A percentile compares a stretch with the other conserved stretches of the same genome.
These are phyloP conservation scores for Triangularia verruculosa DNA, from an alignment of 2,329 filamentous ascomycete species.

Conservation along the genomic window DNA sequence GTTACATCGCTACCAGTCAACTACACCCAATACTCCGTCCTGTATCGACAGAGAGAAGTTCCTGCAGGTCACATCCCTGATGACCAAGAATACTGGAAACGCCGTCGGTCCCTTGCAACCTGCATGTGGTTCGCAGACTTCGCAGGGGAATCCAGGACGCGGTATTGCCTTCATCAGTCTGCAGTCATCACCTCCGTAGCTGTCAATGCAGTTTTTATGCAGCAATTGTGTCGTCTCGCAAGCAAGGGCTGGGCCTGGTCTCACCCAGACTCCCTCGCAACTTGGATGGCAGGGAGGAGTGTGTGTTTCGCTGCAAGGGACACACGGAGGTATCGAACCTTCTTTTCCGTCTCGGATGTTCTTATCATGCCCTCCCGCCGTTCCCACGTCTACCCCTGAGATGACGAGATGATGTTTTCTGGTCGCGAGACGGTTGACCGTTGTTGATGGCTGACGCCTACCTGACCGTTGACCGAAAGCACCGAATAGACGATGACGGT, in stretches of 20 bases:
- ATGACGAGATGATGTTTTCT: neutral
- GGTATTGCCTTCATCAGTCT: neutral
- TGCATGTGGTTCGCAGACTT: neutral
- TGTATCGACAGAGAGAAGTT: neutral
- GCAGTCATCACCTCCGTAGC: neutral
- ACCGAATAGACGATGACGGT: neutral
- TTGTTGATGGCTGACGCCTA: neutral
- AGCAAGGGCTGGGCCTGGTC: neutral
- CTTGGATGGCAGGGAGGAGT: neutral
- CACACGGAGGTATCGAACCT: neutral
- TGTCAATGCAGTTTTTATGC: neutral
- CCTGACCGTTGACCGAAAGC: neutral
- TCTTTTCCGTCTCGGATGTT: neutral
- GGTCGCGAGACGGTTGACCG: constrained; percentile 1
- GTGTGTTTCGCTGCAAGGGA: neutral
- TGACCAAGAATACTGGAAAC: constrained; percentile 1
- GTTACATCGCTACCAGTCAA: constrained; percentile 7
- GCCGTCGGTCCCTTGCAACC: neutral
- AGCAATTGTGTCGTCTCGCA: neutral
- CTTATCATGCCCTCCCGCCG: constrained; percentile 1
- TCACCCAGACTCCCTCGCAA: neutral
- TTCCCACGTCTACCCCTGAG: neutral
- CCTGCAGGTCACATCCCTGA: neutral
- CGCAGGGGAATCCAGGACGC: neutral
- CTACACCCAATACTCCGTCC: neutral